Conservation (phyloP, 2,329 filamentous ascomycete genomes). For the Nothophoma quercina region DNA sequence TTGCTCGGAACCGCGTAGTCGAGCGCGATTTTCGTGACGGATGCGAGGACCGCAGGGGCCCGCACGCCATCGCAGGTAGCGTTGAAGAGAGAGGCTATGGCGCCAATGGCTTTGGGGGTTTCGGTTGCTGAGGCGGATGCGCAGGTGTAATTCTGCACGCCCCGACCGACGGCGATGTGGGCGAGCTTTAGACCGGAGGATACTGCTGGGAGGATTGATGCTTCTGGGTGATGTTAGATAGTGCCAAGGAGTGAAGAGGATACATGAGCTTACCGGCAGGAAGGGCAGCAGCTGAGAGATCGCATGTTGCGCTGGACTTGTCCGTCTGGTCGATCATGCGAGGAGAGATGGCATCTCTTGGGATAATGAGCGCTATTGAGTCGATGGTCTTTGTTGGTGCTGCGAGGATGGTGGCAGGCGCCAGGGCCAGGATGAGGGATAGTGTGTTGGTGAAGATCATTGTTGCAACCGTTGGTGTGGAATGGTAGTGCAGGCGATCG, state of each 20-base stretch:
- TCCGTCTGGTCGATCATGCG: constrained; percentile 27
- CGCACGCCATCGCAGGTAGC: constrained; percentile 78
- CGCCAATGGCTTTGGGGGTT: constrained; percentile 72
- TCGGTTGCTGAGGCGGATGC: constrained; percentile 63
- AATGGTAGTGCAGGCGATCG: not conserved
- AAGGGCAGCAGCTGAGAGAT: constrained; percentile 40
- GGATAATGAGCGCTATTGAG: constrained; percentile 31
- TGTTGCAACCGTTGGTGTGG: constrained; percentile 4
- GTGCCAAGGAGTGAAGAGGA: not conserved
- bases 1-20: constrained; percentile 65
- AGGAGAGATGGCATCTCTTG: constrained; percentile 23
- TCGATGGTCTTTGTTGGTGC: constrained; percentile 38
- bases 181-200: constrained; percentile 68
- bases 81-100: constrained; percentile 86
- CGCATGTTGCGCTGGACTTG: constrained; percentile 34
- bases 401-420: constrained; percentile 43
- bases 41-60: constrained; percentile 70
- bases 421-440: constrained; percentile 44
- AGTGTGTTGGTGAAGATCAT: constrained; percentile 48
- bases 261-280: constrained; percentile 39
- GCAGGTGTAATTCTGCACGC: constrained; percentile 96
- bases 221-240: constrained; percentile 51
- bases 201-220: constrained; percentile 67
- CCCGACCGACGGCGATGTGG: constrained; percentile 85
- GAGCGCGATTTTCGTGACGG: constrained; percentile 73